Base-by-base conservation (phyloP, 805 yeast genomes). In the Grigorovia yakushimaensis region DNA sequence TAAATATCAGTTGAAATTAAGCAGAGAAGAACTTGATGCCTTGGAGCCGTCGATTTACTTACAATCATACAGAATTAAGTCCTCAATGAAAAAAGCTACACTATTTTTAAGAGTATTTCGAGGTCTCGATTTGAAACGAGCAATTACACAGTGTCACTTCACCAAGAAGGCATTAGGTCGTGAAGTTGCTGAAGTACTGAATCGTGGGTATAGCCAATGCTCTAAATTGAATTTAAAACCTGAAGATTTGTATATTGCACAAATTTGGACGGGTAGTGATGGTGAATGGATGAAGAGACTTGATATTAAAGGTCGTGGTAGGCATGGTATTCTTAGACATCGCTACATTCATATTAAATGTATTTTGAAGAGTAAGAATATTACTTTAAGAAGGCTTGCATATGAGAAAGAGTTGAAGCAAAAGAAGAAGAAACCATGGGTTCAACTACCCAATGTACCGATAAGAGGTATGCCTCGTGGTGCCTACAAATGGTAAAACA, bases 131-230 rank as follows among this genome's bases (percentile, higher is more conserved):
- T 79, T 86, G 35, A 77, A 80, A 55, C 78, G 77, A 40, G 98
- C 97, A 45, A 84, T 91, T 55, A 87, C 91, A 39, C 97, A 89
- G 69, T 81, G 89, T 56, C 97, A 91, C 66, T 91, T 91, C 72
- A 79, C 81, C 62, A 75, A 81, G 43, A 88, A 87, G 68, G 79
- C 82, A 57, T 77, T 88, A 65, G 78, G 94, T 30, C 74, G 82
- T 47, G 95, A 88, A 53, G 74, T 88, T 47, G 89, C 81, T 45
- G 84, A 79, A 51, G 68, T 89, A 66, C 73, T 91, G 51, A 79
- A 81, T 58, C 71, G 77, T 44, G 95, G 94, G 9, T 59, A 86
- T 33, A 73, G 77, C 42, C 88, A 86, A 58, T 88, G 89, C 20
- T 69, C 76, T 48, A 70, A 68, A 38, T 65, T 83, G 53, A 79